A percentile compares a stretch with the other conserved stretches of the same genome.
Conservation (phyloP, 441 rosid genomes). For the Hura crepitans region DNA sequence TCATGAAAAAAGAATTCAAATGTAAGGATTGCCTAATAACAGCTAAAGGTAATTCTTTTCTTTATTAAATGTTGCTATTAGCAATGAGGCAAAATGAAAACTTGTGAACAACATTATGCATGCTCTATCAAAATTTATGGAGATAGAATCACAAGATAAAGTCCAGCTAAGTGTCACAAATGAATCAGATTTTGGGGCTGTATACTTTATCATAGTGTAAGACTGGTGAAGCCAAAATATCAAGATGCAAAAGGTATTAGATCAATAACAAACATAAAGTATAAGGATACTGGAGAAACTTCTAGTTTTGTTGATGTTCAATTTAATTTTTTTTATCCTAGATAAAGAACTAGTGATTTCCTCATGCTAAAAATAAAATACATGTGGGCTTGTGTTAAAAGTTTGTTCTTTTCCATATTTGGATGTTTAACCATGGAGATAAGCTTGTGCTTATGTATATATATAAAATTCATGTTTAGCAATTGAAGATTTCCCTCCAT, state of each 20-base stretch:
- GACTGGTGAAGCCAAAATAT: conserved; percentile 82
- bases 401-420: conserved; percentile 13
- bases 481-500: conserved; percentile 27
- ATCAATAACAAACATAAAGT: conserved; percentile 63
- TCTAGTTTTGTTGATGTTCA: conserved; percentile 85
- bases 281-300: conserved; percentile 61
- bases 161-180: conserved; percentile 86
- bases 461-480: conserved; percentile 28
- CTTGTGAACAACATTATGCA: conserved; percentile 78
- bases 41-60: conserved; percentile 92
- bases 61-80: conserved; percentile 91
- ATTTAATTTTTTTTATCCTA: conserved; percentile 83
- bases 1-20: conserved; percentile 70
- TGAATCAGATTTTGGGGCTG: conserved; percentile 80
- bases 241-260: conserved; percentile 61
- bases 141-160: conserved; percentile 95
- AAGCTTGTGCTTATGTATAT: conserved; percentile 35
- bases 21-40: conserved; percentile 90
- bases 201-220: conserved; percentile 89
- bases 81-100: conserved; percentile 85
- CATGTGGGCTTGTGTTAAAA: neutral
- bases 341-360: conserved; percentile 39
- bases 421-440: conserved; percentile 22
- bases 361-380: conserved; percentile 9
- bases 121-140: conserved; percentile 85